A percentile compares a stretch with the other conserved stretches of the same genome.
Conservation (phyloP, 169 alveolate genomes). For the Cryptosporidium viatorum region DNA sequence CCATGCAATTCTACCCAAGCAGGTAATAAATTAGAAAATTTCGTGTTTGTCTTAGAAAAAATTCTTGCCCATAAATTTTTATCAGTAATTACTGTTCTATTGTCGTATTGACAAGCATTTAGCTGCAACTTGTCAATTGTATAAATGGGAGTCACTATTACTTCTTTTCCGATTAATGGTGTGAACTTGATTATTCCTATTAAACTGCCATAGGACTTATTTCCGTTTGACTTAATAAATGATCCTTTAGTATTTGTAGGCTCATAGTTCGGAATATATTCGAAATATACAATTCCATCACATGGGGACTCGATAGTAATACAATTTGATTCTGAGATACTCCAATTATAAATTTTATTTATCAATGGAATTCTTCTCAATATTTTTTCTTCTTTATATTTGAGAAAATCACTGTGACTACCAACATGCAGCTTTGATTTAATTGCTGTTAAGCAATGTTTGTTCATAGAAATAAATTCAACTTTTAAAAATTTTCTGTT, state of each 20-base stretch:
- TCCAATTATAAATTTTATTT: slow-evolving; percentile 36
- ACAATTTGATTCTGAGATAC: not conserved
- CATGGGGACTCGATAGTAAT: slow-evolving; percentile 59
- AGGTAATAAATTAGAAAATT: not conserved
- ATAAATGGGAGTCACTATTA: slow-evolving; percentile 34
- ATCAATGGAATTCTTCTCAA: slow-evolving; percentile 50
- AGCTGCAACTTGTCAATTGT: not conserved
- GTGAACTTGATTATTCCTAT: slow-evolving; percentile 6
- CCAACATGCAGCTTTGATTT: slow-evolving; percentile 19
- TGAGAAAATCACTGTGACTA: slow-evolving; percentile 49
- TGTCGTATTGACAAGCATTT: not conserved
- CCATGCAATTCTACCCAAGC: slow-evolving; percentile 65
- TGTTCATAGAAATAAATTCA: not conserved
- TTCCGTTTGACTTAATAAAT: not conserved
- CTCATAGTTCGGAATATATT: not conserved
- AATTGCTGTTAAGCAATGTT: not conserved
- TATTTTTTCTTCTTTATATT: not conserved
- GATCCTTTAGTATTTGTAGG: not conserved
- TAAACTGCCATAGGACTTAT: not conserved
- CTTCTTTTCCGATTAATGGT: not conserved
- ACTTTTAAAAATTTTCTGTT: not conserved
- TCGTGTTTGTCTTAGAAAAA: not conserved
- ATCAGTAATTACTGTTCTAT: not conserved
- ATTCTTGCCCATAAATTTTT: slow-evolving; percentile 4
- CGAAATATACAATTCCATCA: slow-evolving; percentile 65